Percentiles rank a stretch among this genome's conserved stretches.
Evolutionary conservation across 768 basidiomycete species (phyloP).

Genomic region (Agrocybe praecox): DNA sequence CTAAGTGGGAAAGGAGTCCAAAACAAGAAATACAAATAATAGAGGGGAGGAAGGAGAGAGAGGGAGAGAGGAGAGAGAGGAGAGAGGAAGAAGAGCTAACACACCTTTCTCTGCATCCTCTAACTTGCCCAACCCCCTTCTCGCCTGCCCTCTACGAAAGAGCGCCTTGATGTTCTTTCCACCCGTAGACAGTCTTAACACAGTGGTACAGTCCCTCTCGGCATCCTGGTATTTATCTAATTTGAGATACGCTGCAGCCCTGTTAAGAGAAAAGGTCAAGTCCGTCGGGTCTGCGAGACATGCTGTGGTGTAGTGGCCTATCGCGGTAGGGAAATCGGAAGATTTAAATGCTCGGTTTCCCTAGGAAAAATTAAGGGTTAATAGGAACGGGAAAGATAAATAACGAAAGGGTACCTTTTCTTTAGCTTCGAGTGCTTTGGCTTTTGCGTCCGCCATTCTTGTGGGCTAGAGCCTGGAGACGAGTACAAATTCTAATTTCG

Average conservation of each 20-base stretch:
- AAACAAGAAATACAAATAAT: neutral
- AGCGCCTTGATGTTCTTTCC: constrained; percentile 74
- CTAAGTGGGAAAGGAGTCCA: too few species aligned
- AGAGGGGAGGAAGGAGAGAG: neutral
- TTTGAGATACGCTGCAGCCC: constrained; percentile 92
- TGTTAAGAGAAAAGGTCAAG: constrained; percentile 81
- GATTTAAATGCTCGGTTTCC: constrained; percentile 88
- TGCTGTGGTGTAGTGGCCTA: constrained; percentile 87
- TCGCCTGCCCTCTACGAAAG: constrained; percentile 79
- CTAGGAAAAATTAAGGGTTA: constrained; percentile 36
- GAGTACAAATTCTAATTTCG: too few species aligned
- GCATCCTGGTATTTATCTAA: constrained; percentile 92
- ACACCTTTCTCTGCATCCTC: constrained; percentile 66
- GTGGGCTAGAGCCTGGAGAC: too few species aligned
- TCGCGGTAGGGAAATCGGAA: constrained; percentile 74
- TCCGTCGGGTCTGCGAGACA: constrained; percentile 71
- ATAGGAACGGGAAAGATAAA: neutral
- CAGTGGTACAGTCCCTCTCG: constrained; percentile 76
- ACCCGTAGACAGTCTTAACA: constrained; percentile 46
- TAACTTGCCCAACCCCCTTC: constrained; percentile 53
- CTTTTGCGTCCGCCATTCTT: constrained; percentile 25
- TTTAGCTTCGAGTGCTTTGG: constrained; percentile 31
- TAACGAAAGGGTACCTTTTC: constrained; percentile 29
- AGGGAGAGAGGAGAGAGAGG: neutral
- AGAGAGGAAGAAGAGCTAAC: too few species aligned